Conservation (phyloP, 1,284 basidiomycete species). For the Cryptococcus wingfieldii region DNA sequence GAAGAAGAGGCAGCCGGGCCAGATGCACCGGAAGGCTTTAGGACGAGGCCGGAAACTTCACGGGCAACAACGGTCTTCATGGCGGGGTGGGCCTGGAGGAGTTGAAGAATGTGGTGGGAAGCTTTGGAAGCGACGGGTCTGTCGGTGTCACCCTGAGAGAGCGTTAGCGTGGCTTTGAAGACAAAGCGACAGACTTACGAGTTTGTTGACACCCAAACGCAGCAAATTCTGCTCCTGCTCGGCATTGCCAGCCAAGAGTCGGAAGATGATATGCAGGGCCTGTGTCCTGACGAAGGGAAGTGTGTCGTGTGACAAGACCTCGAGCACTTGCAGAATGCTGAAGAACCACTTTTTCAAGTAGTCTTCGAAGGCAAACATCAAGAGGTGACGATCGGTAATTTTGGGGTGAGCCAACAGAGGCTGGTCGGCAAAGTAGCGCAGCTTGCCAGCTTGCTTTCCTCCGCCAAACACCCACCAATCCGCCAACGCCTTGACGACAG, state of each 20-base stretch:
- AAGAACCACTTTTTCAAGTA: slow-evolving; percentile 98
- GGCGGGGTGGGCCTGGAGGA: slow-evolving; percentile 83
- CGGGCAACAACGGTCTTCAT: slow-evolving; percentile 91
- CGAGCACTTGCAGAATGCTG: slow-evolving; percentile 81
- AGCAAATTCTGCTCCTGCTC: slow-evolving; percentile 98
- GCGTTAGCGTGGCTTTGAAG: not conserved
- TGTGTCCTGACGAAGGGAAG: slow-evolving; percentile 84
- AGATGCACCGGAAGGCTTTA: slow-evolving; percentile 57
- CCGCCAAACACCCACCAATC: slow-evolving; percentile 98
- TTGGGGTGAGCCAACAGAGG: slow-evolving; percentile 61
- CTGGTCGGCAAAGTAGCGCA: slow-evolving; percentile 93
- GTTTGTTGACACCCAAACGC: slow-evolving; percentile 87
- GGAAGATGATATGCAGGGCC: slow-evolving; percentile 67
- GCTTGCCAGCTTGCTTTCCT: slow-evolving; percentile 63
- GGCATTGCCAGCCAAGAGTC: slow-evolving; percentile 79
- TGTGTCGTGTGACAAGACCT: slow-evolving; percentile 82
- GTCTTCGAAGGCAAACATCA: slow-evolving; percentile 91
- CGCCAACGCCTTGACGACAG: slow-evolving; percentile 81
- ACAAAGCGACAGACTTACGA: slow-evolving; percentile 55
- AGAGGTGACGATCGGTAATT: slow-evolving; percentile 68
- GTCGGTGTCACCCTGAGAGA: slow-evolving; percentile 75
- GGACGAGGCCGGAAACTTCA: slow-evolving; percentile 76
- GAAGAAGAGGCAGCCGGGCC: slow-evolving; percentile 42
- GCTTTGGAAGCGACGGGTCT: slow-evolving; percentile 83
- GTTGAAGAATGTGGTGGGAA: slow-evolving; percentile 81